Evolutionary conservation across 495 filamentous ascomycete species (phyloP).

Genomic region (Hypoxylon lienhwacheense): DNA sequence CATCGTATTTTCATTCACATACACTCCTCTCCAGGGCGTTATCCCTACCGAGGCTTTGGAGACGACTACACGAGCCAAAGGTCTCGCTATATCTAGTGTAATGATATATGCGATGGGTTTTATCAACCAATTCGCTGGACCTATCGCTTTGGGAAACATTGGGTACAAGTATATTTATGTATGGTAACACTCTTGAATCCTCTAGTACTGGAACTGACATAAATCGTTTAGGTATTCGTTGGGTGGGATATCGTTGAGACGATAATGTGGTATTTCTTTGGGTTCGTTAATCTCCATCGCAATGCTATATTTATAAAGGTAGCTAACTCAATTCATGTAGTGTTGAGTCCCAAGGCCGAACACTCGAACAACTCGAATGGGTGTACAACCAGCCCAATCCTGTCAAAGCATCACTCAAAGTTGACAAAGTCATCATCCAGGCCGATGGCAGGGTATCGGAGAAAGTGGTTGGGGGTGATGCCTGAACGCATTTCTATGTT

Average conservation of each 20-base stretch:
- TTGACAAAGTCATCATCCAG: constrained; percentile 58
- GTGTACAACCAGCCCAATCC: constrained; percentile 54
- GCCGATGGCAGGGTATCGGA: constrained; percentile 56
- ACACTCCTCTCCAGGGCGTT: constrained; percentile 61
- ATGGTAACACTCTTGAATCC: constrained; percentile 12
- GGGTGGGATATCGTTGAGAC: constrained; percentile 51
- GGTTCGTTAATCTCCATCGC: constrained; percentile 40
- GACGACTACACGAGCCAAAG: constrained; percentile 55
- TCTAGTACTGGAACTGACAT: not conserved
- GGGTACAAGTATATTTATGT: constrained; percentile 53
- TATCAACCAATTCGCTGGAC: constrained; percentile 56
- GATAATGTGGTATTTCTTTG: constrained; percentile 51
- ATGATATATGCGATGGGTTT: constrained; percentile 49
- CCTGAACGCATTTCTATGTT: constrained; percentile 3
- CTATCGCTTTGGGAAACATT: constrained; percentile 53
- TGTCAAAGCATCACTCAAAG: constrained; percentile 53
- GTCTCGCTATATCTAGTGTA: constrained; percentile 50
- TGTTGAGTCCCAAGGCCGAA: constrained; percentile 54
- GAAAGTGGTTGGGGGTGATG: constrained; percentile 45
- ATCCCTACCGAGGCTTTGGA: constrained; percentile 60
- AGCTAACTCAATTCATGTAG: constrained; percentile 31
- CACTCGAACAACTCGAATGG: constrained; percentile 56
- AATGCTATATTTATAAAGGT: not conserved
- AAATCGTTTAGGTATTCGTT: constrained; percentile 41
- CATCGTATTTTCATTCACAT: constrained; percentile 61